Evolutionary conservation across 257 asterid genomes (phyloP).

Genomic region (Lithospermum erythrorhizon): DNA sequence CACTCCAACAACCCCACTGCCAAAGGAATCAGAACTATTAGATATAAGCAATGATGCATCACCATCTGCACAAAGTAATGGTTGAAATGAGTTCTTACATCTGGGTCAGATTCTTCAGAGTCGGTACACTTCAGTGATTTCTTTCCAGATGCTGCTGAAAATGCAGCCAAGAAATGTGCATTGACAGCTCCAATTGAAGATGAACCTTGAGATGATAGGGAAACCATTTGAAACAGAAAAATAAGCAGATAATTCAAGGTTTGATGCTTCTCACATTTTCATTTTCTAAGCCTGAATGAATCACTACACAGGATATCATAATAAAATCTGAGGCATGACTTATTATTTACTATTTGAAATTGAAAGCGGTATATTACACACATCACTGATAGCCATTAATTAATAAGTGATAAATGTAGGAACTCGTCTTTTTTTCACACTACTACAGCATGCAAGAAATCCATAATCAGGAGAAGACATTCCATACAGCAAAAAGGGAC

Average conservation of each 20-base stretch:
- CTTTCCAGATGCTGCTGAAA: conserved; percentile 90
- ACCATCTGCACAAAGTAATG: conserved; percentile 3
- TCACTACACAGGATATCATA: background rate
- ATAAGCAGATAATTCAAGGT: background rate
- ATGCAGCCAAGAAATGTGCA: conserved; percentile 80
- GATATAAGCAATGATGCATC: conserved; percentile 8
- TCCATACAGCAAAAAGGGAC: too few species aligned
- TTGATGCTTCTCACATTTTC: background rate
- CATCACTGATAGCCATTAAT: background rate
- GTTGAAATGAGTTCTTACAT: conserved; percentile 35
- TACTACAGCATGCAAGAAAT: background rate
- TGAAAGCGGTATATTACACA: background rate
- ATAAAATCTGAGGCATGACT: background rate
- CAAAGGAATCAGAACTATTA: conserved; percentile 19
- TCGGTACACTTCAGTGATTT: conserved; percentile 47
- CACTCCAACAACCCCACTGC: conserved; percentile 97
- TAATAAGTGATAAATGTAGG: background rate
- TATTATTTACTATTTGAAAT: too few species aligned
- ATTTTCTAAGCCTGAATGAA: background rate
- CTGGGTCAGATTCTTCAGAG: conserved; percentile 89
- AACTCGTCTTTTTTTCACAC: background rate
- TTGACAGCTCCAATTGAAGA: conserved; percentile 74
- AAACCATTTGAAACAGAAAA: background rate
- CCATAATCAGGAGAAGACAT: too few species aligned
- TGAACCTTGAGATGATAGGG: conserved; percentile 32